Percentiles rank a stretch among this genome's conserved stretches.
These are phyloP conservation scores for Lactarius deliciosus DNA, from an alignment of 768 basidiomycete species.

Conservation along the genomic window DNA sequence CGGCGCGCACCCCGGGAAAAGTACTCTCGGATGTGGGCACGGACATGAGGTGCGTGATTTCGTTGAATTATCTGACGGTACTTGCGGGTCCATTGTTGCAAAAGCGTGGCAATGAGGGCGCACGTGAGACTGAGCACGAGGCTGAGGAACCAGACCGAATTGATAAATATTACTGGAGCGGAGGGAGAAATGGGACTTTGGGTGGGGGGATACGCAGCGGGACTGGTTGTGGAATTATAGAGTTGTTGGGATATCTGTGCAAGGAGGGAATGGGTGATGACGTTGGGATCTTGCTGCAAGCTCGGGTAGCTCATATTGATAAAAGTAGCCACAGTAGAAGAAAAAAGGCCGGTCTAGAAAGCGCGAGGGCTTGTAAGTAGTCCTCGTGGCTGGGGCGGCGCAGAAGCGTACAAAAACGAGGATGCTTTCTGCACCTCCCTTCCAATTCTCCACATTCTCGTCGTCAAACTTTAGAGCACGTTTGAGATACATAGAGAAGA, in stretches of 20 bases:
- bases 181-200: not conserved
- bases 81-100: slow-evolving; percentile 9
- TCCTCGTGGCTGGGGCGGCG: too few relatives aligned
- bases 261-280: not conserved
- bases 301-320: not conserved
- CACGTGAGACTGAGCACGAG: slow-evolving; percentile 1
- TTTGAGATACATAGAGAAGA: not conserved
- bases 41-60: not conserved
- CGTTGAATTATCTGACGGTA: not conserved
- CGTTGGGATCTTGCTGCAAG: not conserved
- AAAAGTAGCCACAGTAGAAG: not conserved
- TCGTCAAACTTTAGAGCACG: not conserved
- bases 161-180: not conserved
- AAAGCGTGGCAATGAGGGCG: slow-evolving; percentile 4
- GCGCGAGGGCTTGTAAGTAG: not conserved
- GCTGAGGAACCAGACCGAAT: slow-evolving; percentile 8
- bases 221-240: not conserved
- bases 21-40: slow-evolving; percentile 8
- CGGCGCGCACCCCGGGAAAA: slow-evolving; percentile 42
- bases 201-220: not conserved
- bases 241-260: not conserved
- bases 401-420: not conserved
- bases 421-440: not conserved
- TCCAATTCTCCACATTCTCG: not conserved
- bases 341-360: not conserved